phyloP scores from a whole-genome alignment of 2,329 filamentous ascomycete genomes.

The Anthostomella pinea region DNA sequence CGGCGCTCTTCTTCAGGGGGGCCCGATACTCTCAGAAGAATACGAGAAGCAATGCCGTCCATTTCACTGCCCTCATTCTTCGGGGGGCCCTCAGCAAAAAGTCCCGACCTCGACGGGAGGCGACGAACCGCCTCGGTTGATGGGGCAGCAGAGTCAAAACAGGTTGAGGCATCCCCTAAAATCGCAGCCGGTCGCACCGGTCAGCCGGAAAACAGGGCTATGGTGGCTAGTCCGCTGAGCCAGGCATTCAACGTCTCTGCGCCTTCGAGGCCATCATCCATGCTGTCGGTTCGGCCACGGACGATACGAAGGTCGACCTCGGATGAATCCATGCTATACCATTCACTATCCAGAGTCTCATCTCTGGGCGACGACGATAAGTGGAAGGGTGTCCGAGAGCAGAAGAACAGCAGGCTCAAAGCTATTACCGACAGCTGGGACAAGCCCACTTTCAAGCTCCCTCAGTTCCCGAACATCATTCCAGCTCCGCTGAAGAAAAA shows the following conservation, averaged over 20 bases:
- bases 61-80: slow-evolving; percentile 48
- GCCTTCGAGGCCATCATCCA: slow-evolving; percentile 21
- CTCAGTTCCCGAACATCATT: slow-evolving; percentile 55
- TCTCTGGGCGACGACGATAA: slow-evolving; percentile 80
- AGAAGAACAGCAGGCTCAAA: slow-evolving; percentile 86
- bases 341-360: slow-evolving; percentile 72
- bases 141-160: slow-evolving; percentile 18
- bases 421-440: slow-evolving; percentile 88
- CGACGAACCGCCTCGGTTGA: slow-evolving; percentile 19
- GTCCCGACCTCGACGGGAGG: slow-evolving; percentile 18
- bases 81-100: slow-evolving; percentile 32
- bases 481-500: slow-evolving; percentile 30
- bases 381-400: slow-evolving; percentile 76
- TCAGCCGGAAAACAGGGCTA: slow-evolving; percentile 10
- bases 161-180: slow-evolving; percentile 7
- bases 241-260: slow-evolving; percentile 12
- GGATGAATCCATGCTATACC: slow-evolving; percentile 75
- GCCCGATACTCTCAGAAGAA: slow-evolving; percentile 54
- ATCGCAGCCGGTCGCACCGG: slow-evolving; percentile 3
- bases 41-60: slow-evolving; percentile 57
- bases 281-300: slow-evolving; percentile 28
- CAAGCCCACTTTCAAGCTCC: slow-evolving; percentile 70
- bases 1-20: slow-evolving; percentile 54
- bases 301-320: slow-evolving; percentile 62
- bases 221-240: slow-evolving; percentile 3